These are phyloP conservation scores for Phytophthora brassicae DNA, from an alignment of 352 stramenopile genomes.

Conservation along the genomic window DNA sequence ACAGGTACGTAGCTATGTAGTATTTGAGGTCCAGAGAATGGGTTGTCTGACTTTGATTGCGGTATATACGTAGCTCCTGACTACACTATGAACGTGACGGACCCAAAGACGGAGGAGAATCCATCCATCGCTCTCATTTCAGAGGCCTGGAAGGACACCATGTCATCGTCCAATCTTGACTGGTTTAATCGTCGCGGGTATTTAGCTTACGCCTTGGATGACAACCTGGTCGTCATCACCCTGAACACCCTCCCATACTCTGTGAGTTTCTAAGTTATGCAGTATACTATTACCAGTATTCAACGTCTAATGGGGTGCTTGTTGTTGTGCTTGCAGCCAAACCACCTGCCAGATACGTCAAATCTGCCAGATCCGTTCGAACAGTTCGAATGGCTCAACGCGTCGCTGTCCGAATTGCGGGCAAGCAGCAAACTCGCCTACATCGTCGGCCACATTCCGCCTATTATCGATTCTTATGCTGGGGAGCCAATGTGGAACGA, in stretches of 20 bases:
- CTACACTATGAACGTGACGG: slow-evolving; percentile 79
- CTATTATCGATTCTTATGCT: slow-evolving; percentile 86
- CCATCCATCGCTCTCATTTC: slow-evolving; percentile 62
- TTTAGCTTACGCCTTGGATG: slow-evolving; percentile 62
- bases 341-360: slow-evolving; percentile 63
- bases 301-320: too few species aligned
- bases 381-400: slow-evolving; percentile 90
- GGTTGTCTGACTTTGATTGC: neutral
- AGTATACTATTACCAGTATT: neutral
- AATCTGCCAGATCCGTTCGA: slow-evolving; percentile 77
- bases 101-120: slow-evolving; percentile 51
- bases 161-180: slow-evolving; percentile 56
- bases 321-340: slow-evolving; percentile 36
- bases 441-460: slow-evolving; percentile 91
- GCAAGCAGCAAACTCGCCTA: slow-evolving; percentile 61
- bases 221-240: slow-evolving; percentile 66
- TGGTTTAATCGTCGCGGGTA: slow-evolving; percentile 62
- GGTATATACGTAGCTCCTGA: slow-evolving; percentile 42
- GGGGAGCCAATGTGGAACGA: slow-evolving; percentile 85
- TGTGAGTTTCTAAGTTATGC: slow-evolving; percentile 29
- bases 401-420: slow-evolving; percentile 56
- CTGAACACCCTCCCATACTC: slow-evolving; percentile 86
- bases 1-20: slow-evolving; percentile 36
- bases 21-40: neutral
- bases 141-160: slow-evolving; percentile 46